These are phyloP conservation scores for Coniella lustricola DNA, from an alignment of 2,329 filamentous ascomycete species.

Conservation along the genomic window DNA sequence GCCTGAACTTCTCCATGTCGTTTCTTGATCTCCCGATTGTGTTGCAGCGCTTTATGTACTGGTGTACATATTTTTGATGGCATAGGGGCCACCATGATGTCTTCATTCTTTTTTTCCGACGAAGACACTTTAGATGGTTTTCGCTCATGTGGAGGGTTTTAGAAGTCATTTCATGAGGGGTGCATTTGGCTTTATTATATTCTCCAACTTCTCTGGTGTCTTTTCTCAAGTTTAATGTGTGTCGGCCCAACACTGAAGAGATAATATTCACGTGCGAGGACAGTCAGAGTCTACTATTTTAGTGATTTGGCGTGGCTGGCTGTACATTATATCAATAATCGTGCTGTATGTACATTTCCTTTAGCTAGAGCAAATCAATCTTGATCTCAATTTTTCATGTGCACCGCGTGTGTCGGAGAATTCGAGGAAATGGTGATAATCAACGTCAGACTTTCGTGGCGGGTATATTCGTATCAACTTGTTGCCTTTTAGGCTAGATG, in stretches of 20 bases:
- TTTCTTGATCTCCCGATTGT: conserved; percentile 2
- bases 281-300: background rate
- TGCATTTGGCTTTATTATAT: conserved; percentile 8
- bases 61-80: background rate
- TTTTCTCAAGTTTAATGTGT: conserved; percentile 4
- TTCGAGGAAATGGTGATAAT: too few species aligned
- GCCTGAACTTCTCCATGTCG: background rate
- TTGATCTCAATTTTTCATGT: too few species aligned
- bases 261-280: background rate
- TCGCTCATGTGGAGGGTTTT: conserved; percentile 14
- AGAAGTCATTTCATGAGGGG: conserved; percentile 13
- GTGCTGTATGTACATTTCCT: too few species aligned
- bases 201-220: conserved; percentile 1
- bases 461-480: too few species aligned
- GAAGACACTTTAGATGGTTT: conserved; percentile 8
- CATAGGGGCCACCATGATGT: background rate
- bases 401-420: too few species aligned
- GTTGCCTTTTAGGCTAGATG: too few species aligned
- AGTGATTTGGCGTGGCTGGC: background rate
- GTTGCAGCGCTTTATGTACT: background rate
- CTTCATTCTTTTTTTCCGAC: conserved; percentile 2
- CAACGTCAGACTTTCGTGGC: too few species aligned
- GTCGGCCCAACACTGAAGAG: conserved; percentile 1
- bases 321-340: background rate
- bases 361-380: too few species aligned